These are phyloP conservation scores for Arthroderma sp. DNA, from an alignment of 2,329 filamentous ascomycete genomes.

Conservation along the genomic window DNA sequence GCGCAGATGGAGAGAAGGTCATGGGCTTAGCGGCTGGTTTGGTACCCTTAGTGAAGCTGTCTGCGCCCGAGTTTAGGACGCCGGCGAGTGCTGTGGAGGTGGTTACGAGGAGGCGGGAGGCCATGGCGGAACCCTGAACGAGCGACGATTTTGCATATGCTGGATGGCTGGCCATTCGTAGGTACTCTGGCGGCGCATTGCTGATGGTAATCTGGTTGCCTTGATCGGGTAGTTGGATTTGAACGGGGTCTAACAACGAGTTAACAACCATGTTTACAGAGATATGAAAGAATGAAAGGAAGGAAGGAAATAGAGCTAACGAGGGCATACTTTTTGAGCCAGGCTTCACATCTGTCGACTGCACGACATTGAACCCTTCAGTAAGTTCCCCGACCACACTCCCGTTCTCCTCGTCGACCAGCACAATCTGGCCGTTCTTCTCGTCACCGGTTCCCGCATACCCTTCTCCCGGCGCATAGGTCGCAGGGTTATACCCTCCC, in stretches of 20 bases:
- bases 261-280: neutral
- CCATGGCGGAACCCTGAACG: conserved; percentile 74
- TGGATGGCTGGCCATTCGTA: conserved; percentile 69
- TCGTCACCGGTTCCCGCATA: conserved; percentile 46
- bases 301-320: neutral
- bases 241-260: conserved; percentile 33
- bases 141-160: conserved; percentile 81
- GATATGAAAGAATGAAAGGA: neutral
- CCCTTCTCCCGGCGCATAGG: conserved; percentile 67
- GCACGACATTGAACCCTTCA: conserved; percentile 67
- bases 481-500: conserved; percentile 61
- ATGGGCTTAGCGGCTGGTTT: conserved; percentile 69
- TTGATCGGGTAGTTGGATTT: conserved; percentile 36
- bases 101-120: conserved; percentile 84
- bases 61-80: conserved; percentile 63
- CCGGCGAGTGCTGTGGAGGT: conserved; percentile 69
- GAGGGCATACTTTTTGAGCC: conserved; percentile 72
- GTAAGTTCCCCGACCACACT: conserved; percentile 87
- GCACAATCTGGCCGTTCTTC: conserved; percentile 65
- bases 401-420: conserved; percentile 91
- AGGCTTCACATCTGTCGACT: conserved; percentile 60
- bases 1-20: conserved; percentile 75
- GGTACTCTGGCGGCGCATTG: conserved; percentile 47
- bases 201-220: conserved; percentile 37
- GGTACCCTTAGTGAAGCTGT: conserved; percentile 67